These are phyloP conservation scores for Didymella arachidicola DNA, from an alignment of 2,329 filamentous ascomycete genomes.

Conservation along the genomic window DNA sequence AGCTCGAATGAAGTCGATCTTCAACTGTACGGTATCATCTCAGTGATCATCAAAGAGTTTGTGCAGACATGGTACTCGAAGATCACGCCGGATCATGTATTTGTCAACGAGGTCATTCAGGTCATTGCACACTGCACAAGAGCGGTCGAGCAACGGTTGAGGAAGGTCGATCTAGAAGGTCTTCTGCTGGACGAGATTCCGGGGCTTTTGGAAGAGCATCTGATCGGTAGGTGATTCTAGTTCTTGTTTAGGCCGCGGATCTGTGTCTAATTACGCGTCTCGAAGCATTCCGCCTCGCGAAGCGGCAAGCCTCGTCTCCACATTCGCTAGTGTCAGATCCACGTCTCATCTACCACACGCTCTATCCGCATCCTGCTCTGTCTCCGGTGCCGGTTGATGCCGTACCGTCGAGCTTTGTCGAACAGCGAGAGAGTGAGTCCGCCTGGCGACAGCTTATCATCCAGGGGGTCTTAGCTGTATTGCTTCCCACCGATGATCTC, in stretches of 20 bases:
- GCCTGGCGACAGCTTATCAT: conserved; percentile 89
- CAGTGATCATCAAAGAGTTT: conserved; percentile 88
- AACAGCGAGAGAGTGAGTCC: conserved; percentile 78
- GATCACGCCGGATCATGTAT: conserved; percentile 88
- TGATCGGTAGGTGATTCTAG: conserved; percentile 68
- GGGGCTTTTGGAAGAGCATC: conserved; percentile 78
- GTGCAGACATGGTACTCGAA: conserved; percentile 92
- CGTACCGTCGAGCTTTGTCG: conserved; percentile 59
- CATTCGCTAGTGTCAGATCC: conserved; percentile 68
- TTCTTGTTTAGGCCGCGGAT: conserved; percentile 26
- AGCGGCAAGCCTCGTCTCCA: conserved; percentile 63
- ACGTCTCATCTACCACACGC: conserved; percentile 79
- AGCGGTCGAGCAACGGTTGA: conserved; percentile 83
- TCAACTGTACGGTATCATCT: conserved; percentile 90
- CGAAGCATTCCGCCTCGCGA: conserved; percentile 75
- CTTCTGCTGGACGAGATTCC: conserved; percentile 88
- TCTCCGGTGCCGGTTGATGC: conserved; percentile 73
- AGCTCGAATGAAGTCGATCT: conserved; percentile 94
- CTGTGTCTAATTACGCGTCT: conserved; percentile 34
- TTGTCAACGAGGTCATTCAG: conserved; percentile 86
- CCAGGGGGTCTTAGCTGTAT: conserved; percentile 78
- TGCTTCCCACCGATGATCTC: conserved; percentile 91
- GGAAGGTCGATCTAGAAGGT: conserved; percentile 82
- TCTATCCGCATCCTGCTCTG: conserved; percentile 81
- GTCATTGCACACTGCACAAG: conserved; percentile 92